These are phyloP conservation scores for Nymphaea thermarum DNA, from an alignment of 164 flowering plant species.

Conservation along the genomic window DNA sequence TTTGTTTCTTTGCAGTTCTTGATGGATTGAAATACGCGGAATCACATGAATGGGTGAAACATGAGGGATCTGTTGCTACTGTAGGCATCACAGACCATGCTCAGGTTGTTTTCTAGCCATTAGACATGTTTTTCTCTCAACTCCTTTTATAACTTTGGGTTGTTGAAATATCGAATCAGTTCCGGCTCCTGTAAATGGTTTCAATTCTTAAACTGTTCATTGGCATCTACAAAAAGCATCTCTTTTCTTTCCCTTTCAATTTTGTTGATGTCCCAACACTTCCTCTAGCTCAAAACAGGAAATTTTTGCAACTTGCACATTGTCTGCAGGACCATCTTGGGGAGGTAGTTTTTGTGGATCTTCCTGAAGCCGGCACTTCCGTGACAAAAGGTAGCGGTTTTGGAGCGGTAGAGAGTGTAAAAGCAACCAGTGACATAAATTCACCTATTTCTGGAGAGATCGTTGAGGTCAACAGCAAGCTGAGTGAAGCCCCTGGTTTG, in stretches of 20 bases:
- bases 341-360: constrained; percentile 92
- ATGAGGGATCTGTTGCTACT: constrained; percentile 80
- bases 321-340: constrained; percentile 20
- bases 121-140: not conserved
- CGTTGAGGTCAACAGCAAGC: constrained; percentile 71
- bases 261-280: not conserved
- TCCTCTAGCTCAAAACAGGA: not conserved
- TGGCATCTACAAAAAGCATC: too few species aligned
- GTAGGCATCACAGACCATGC: constrained; percentile 98
- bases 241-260: too few species aligned
- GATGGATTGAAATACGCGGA: constrained; percentile 79
- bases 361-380: constrained; percentile 55
- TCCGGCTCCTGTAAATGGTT: not conserved
- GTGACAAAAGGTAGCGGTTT: constrained; percentile 48
- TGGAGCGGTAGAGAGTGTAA: constrained; percentile 98
- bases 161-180: too few species aligned
- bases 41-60: constrained; percentile 98
- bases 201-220: not conserved
- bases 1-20: constrained; percentile 38
- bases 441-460: constrained; percentile 94
- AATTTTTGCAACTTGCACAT: not conserved
- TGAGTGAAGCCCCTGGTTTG: constrained; percentile 63
- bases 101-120: constrained; percentile 30
- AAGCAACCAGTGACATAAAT: constrained; percentile 92
- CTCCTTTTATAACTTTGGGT: too few species aligned